Evolutionary conservation across 306 rosid species (phyloP).

Genomic region (Citrullus amarus): DNA sequence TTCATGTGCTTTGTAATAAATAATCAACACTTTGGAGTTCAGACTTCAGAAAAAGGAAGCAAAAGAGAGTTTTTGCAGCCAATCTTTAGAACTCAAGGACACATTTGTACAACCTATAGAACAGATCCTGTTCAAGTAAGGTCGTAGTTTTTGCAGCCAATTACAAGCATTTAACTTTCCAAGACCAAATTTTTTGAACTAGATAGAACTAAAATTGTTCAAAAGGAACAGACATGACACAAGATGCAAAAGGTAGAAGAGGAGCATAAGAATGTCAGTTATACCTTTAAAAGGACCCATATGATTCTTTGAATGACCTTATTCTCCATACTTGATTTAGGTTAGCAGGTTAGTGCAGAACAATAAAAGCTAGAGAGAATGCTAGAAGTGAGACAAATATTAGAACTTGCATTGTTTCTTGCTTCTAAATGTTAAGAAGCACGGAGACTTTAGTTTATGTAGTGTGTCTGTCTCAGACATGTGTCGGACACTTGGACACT

Average conservation of each 20-base stretch:
- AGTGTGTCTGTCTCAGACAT: no score
- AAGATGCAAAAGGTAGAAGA: not conserved
- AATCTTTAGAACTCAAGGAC: not conserved
- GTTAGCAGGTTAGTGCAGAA: not conserved
- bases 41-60: not conserved
- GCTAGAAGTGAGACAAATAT: not conserved
- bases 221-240: not conserved
- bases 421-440: not conserved
- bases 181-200: not conserved
- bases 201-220: not conserved
- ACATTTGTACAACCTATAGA: no score
- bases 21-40: not conserved
- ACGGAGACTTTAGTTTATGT: no score
- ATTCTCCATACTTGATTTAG: not conserved
- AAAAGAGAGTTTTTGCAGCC: not conserved
- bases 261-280: not conserved
- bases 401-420: not conserved
- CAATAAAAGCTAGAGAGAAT: not conserved
- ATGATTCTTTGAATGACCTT: not conserved
- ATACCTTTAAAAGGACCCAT: not conserved
- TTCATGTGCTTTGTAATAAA: not conserved
- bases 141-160: no score
- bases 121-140: no score
- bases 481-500: no score
- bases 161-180: not conserved